These are phyloP conservation scores for Conringia planisiliqua DNA, from an alignment of 345 rosid genomes.

Conservation along the genomic window DNA sequence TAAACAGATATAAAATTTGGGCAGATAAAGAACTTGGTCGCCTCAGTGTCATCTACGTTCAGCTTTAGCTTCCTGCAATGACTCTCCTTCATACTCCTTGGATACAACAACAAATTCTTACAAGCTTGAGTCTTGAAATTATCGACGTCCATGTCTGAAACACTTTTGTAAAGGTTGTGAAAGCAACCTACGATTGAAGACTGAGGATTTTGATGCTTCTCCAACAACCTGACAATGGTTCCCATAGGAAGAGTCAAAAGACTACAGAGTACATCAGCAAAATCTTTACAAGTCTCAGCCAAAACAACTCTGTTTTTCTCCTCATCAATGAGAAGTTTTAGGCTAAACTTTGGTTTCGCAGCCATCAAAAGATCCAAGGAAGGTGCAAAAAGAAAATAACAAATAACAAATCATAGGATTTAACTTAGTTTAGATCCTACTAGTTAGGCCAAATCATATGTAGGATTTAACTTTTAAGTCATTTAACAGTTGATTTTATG, in stretches of 20 bases:
- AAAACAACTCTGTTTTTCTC: conserved; percentile 23
- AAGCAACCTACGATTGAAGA: conserved; percentile 20
- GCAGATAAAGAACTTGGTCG: conserved; percentile 13
- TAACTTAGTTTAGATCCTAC: not conserved
- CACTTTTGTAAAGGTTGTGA: conserved; percentile 26
- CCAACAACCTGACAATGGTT: conserved; percentile 19
- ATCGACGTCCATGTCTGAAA: not conserved
- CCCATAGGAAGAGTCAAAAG: conserved; percentile 30
- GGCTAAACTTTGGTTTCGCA: not conserved
- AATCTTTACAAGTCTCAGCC: conserved; percentile 33
- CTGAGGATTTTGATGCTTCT: conserved; percentile 10
- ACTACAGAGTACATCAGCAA: conserved; percentile 27
- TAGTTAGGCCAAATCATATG: not conserved
- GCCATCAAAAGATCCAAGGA: conserved; percentile 6
- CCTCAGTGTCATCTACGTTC: not conserved
- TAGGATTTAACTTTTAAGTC: not conserved
- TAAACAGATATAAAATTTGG: not conserved
- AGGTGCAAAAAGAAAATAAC: not conserved
- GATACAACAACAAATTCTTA: not conserved
- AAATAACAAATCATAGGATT: too few relatives aligned
- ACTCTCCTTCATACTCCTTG: not conserved
- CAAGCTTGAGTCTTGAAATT: not conserved
- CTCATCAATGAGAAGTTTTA: conserved; percentile 30
- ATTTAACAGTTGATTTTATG: not conserved
- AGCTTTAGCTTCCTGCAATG: conserved; percentile 5